Evolutionary conservation across 2,329 filamentous ascomycete species (phyloP).

Genomic region (Plectosphaerella plurivora): DNA sequence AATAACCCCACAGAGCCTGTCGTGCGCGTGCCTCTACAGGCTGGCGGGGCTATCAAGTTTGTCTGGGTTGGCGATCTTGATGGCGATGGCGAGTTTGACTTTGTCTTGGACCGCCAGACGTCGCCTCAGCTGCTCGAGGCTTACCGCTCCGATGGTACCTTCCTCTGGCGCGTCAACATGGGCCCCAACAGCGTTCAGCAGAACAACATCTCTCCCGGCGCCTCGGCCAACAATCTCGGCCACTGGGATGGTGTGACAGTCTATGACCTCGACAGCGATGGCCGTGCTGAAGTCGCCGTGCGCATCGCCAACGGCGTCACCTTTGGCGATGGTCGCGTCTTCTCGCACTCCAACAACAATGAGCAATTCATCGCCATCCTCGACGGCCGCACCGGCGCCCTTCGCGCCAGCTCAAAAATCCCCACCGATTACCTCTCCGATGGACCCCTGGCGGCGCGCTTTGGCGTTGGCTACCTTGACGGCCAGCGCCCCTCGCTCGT

Average conservation of each 20-base stretch:
- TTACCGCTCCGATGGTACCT: slow-evolving; percentile 12
- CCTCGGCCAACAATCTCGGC: slow-evolving; percentile 13
- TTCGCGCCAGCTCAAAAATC: slow-evolving; percentile 5
- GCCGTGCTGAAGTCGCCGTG: slow-evolving; percentile 14
- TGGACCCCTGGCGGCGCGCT: slow-evolving; percentile 10
- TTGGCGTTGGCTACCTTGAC: slow-evolving; percentile 14
- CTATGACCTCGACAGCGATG: slow-evolving; percentile 17
- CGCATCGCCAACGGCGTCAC: slow-evolving; percentile 16
- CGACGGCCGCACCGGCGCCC: slow-evolving; percentile 13
- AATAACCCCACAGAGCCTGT: slow-evolving; percentile 6
- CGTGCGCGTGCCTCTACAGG: slow-evolving; percentile 13
- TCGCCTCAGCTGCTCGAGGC: slow-evolving; percentile 10
- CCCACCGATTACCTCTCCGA: slow-evolving; percentile 7
- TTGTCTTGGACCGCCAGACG: slow-evolving; percentile 14
- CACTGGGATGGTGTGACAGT: slow-evolving; percentile 18
- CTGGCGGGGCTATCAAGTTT: slow-evolving; percentile 14
- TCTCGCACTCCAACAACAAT: slow-evolving; percentile 6
- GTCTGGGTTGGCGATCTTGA: slow-evolving; percentile 18
- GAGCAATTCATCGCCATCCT: slow-evolving; percentile 17
- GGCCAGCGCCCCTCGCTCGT: slow-evolving; percentile 11
- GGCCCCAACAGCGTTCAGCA: slow-evolving; percentile 15
- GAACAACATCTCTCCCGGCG: slow-evolving; percentile 14
- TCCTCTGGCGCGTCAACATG: slow-evolving; percentile 15
- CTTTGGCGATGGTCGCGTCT: slow-evolving; percentile 13
- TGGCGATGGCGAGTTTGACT: slow-evolving; percentile 17